These are phyloP conservation scores for Rhodocollybia butyracea DNA, from an alignment of 768 basidiomycete species.

Conservation along the genomic window DNA sequence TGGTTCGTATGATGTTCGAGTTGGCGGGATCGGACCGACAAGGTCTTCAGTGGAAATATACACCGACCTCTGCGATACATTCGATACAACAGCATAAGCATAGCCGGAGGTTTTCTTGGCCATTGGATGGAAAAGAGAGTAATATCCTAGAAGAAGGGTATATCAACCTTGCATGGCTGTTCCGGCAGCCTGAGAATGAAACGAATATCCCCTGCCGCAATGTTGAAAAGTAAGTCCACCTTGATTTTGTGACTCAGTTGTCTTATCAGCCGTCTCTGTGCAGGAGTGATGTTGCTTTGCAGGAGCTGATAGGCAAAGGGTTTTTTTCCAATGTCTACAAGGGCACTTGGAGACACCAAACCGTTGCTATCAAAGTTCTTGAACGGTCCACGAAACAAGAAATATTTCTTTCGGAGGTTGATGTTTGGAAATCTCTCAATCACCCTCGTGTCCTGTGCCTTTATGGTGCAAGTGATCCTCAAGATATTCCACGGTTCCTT, in stretches of 20 bases:
- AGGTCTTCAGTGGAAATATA: not conserved
- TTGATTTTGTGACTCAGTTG: not conserved
- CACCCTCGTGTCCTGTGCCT: conserved; percentile 50
- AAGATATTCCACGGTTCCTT: conserved; percentile 44
- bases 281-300: conserved; percentile 47
- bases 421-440: conserved; percentile 43
- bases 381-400: conserved; percentile 32
- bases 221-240: conserved; percentile 33
- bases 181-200: not conserved
- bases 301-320: conserved; percentile 39
- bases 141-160: conserved; percentile 39
- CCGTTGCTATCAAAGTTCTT: conserved; percentile 46
- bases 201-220: conserved; percentile 41
- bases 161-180: conserved; percentile 20
- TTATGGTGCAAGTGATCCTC: conserved; percentile 48
- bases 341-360: conserved; percentile 41
- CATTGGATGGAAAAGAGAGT: conserved; percentile 2
- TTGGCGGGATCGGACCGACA: conserved; percentile 38
- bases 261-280: not conserved
- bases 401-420: conserved; percentile 45
- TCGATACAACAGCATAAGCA: not conserved
- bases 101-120: conserved; percentile 8
- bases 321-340: conserved; percentile 51
- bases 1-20: conserved; percentile 48
- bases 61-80: not conserved